These are phyloP conservation scores for Lipomyces orientalis DNA, from an alignment of 805 yeast genomes.

Conservation along the genomic window DNA sequence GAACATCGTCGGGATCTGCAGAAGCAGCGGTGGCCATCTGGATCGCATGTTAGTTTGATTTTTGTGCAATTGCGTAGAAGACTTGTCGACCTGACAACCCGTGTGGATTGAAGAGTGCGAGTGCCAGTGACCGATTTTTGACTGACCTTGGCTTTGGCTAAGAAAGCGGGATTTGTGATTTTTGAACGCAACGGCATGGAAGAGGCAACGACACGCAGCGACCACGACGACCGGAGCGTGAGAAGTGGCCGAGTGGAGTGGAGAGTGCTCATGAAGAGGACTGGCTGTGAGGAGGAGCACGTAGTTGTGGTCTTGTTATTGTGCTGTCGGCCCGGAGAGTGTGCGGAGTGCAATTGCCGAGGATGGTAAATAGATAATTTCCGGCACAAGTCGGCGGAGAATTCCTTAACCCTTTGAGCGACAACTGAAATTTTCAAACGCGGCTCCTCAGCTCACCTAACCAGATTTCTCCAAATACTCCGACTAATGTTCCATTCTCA, in stretches of 20 bases:
- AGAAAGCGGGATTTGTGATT: slow-evolving; percentile 26
- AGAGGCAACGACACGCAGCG: slow-evolving; percentile 1
- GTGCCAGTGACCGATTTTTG: background rate
- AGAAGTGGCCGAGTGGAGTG: background rate
- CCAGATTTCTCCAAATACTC: too few relatives aligned
- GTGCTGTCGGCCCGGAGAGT: background rate
- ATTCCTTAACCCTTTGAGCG: too few relatives aligned
- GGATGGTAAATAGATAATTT: background rate
- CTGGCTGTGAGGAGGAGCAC: background rate
- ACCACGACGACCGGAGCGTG: slow-evolving; percentile 4
- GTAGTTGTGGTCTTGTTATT: background rate
- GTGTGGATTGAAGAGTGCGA: background rate
- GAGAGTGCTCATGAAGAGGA: background rate
- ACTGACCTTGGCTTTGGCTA: slow-evolving; percentile 1
- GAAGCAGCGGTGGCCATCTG: slow-evolving; percentile 17
- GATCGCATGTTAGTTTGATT: background rate
- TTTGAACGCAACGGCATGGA: slow-evolving; percentile 37
- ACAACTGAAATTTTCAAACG: background rate
- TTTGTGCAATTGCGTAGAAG: background rate
- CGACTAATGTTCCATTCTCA: too few relatives aligned
- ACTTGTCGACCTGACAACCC: background rate
- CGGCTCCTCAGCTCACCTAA: background rate
- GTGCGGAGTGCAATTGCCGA: background rate
- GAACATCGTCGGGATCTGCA: slow-evolving; percentile 55
- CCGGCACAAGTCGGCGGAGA: slow-evolving; percentile 10